These are phyloP conservation scores for Besnoitia besnoiti DNA, from an alignment of 169 alveolate genomes.

Conservation along the genomic window DNA sequence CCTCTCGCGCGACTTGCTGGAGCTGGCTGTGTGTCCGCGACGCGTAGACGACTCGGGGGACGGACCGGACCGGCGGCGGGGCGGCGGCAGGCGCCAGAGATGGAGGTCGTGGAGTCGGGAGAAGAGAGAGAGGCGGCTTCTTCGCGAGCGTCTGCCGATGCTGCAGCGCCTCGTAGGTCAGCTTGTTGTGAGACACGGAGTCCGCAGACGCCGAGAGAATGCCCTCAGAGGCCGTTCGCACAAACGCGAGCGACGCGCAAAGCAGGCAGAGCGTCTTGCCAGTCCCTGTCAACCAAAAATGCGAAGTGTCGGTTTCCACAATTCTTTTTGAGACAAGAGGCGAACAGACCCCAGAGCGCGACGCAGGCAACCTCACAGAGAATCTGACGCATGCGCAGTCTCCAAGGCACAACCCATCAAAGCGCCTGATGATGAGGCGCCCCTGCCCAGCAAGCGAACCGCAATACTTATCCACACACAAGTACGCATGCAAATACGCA, in stretches of 20 bases:
- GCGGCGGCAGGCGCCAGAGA: not conserved
- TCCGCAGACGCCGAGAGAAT: not conserved
- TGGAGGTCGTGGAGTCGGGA: not conserved
- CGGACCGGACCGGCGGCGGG: not conserved
- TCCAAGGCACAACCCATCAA: too few relatives aligned
- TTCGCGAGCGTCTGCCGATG: not conserved
- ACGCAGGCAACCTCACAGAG: too few relatives aligned
- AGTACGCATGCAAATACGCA: too few relatives aligned
- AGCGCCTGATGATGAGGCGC: too few relatives aligned
- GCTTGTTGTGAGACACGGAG: not conserved
- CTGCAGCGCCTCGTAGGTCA: not conserved
- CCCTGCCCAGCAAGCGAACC: too few relatives aligned
- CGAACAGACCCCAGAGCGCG: too few relatives aligned
- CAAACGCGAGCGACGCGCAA: slow-evolving; percentile 89
- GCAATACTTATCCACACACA: too few relatives aligned
- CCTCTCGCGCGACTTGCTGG: slow-evolving; percentile 27
- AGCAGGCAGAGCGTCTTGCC: slow-evolving; percentile 94
- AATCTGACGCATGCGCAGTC: too few relatives aligned
- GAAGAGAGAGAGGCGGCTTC: not conserved
- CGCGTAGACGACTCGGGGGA: slow-evolving; percentile 18
- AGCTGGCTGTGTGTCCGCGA: slow-evolving; percentile 42
- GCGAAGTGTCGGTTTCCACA: too few relatives aligned
- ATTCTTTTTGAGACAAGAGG: too few relatives aligned
- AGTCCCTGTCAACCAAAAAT: too few relatives aligned
- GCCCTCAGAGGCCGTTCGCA: not conserved